Base-by-base conservation (phyloP, 1,139 yeast species). In the Candida sojae region DNA sequence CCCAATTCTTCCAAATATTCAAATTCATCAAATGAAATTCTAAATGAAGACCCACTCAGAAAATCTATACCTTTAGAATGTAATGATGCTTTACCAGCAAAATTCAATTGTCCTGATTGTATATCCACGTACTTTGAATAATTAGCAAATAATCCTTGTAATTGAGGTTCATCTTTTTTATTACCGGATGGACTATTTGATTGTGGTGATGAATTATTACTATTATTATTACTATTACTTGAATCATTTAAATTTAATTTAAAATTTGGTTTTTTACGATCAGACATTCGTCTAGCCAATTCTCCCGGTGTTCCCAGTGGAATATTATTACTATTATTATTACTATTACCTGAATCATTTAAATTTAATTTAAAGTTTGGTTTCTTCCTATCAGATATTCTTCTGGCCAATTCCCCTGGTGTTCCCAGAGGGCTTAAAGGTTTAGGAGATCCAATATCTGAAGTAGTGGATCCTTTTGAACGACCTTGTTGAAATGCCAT, bases 61-160 rank as follows among this genome's bases (percentile, higher is more conserved):
- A 93, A 93, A 64, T 91, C 96, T 40, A 93, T 86, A 42, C 99
- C 99, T 56, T 88, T 83, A 0, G 97, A 86, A 60, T 93, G 96
- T 46, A 93, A 71, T 0, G 97, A 89, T 3, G 97, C 91, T 63
- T 93, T 92, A 17, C 97, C 98, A 1, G 93, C 87, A 64, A 93
- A 93, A 61, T 90, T 92, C 49, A 93, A 77, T 12, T 92, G 84
- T 1, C 99, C 99, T 0, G 96, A 87, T 60, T 89, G 88, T 57
- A 93, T 85, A 68, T 93, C 98, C 36, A 93, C 83, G 62, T 89
- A 92, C 61, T 89, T 87, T 29, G 95, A 82, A 64, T 88, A 92
- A 62, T 86, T 84, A 12, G 93, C 88, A 71, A 92, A 91, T 45
- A 83, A 66, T 4, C 86, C 86, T 48, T 74, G 75, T n/a, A 75